phyloP scores from a whole-genome alignment of 2,329 filamentous ascomycete genomes.

The Exophiala mesophila region DNA sequence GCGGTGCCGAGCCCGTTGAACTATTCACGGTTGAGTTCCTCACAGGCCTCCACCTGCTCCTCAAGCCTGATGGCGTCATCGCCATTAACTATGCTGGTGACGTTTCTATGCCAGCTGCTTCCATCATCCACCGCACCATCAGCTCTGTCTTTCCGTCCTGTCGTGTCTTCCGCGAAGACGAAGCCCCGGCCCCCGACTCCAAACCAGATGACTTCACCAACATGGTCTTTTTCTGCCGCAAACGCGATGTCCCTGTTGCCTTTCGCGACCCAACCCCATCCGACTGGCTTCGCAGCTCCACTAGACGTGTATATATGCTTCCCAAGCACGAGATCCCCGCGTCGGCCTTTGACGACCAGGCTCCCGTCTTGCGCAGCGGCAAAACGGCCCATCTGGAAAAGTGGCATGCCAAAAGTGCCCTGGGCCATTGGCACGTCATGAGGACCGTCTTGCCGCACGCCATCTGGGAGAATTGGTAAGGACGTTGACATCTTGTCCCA shows the following conservation, averaged over 20 bases:
- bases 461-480: constrained; percentile 85
- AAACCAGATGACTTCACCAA: constrained; percentile 73
- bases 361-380: constrained; percentile 55
- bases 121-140: constrained; percentile 78
- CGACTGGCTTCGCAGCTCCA: constrained; percentile 69
- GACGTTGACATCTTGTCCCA: no score
- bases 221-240: constrained; percentile 91
- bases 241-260: constrained; percentile 46
- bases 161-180: constrained; percentile 79
- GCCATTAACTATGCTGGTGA: constrained; percentile 98
- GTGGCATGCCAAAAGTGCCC: constrained; percentile 70
- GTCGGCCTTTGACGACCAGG: constrained; percentile 40
- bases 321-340: constrained; percentile 66
- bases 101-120: constrained; percentile 68
- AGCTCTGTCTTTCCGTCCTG: constrained; percentile 78
- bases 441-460: constrained; percentile 68
- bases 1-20: constrained; percentile 81
- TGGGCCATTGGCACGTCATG: constrained; percentile 91
- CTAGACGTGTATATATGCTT: constrained; percentile 64
- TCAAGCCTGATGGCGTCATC: constrained; percentile 74
- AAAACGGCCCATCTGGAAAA: constrained; percentile 62
- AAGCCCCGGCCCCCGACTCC: constrained; percentile 45
- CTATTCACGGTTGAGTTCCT: constrained; percentile 88
- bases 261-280: constrained; percentile 62
- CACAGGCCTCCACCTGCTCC: constrained; percentile 60